These are phyloP conservation scores for Trichophaea hybrida DNA, from an alignment of 2,329 filamentous ascomycete species.

Conservation along the genomic window DNA sequence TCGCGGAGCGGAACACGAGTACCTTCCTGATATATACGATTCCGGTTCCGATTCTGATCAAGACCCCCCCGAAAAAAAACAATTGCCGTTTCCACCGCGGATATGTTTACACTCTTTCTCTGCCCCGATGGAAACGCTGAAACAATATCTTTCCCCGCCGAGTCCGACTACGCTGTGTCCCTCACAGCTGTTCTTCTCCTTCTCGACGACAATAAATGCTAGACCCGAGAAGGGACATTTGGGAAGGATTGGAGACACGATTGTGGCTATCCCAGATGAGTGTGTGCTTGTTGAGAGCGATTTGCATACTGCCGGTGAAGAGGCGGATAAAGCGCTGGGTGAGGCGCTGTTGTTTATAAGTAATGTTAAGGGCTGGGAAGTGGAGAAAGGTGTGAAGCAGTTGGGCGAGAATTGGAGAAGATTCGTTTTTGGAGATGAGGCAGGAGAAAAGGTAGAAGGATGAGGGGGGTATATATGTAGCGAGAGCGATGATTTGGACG, in stretches of 20 bases:
- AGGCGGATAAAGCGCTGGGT: constrained; percentile 66
- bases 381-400: constrained; percentile 53
- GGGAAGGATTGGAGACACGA: constrained; percentile 46
- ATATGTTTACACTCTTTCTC: constrained; percentile 93
- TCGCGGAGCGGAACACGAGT: constrained; percentile 31
- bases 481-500: too few species aligned
- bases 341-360: constrained; percentile 65
- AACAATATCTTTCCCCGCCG: constrained; percentile 58
- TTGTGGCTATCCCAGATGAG: constrained; percentile 61
- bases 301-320: constrained; percentile 62
- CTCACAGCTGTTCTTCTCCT: constrained; percentile 69
- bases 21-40: constrained; percentile 14
- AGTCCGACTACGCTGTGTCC: constrained; percentile 60
- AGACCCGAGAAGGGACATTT: constrained; percentile 32
- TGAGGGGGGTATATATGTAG: too few species aligned
- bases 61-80: constrained; percentile 30
- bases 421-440: constrained; percentile 51
- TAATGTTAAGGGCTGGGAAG: constrained; percentile 57
- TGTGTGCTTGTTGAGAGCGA: constrained; percentile 80
- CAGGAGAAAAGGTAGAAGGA: too few species aligned
- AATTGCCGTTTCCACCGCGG: constrained; percentile 58
- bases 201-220: constrained; percentile 69
- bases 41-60: constrained; percentile 30
- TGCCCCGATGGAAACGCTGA: constrained; percentile 57
- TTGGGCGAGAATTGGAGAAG: constrained; percentile 61